These are phyloP conservation scores for Fagopyrum tataricum DNA, from an alignment of 148 eudicot genomes.

Conservation along the genomic window DNA sequence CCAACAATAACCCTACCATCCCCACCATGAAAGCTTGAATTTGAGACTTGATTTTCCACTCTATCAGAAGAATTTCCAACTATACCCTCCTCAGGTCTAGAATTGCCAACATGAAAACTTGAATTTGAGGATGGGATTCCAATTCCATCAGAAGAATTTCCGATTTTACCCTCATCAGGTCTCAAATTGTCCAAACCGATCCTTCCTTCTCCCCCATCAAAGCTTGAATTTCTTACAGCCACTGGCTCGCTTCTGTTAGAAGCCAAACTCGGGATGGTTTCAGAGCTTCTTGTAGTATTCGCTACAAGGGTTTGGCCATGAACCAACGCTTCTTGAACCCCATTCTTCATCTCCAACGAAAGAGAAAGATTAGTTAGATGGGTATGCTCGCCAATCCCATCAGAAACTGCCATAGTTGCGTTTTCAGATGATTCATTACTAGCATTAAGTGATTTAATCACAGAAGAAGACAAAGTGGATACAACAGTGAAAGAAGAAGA, in stretches of 20 bases:
- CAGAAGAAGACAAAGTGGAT: constrained; percentile 1
- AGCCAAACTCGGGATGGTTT: neutral
- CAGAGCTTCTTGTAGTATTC: constrained; percentile 1
- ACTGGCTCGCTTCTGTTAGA: neutral
- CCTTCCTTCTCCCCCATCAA: neutral
- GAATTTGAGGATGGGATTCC: neutral
- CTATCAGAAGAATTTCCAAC: constrained; percentile 1
- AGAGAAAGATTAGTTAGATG: constrained; percentile 1
- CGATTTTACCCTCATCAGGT: neutral
- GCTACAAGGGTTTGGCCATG: constrained; percentile 8
- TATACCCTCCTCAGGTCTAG: neutral
- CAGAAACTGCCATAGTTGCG: neutral
- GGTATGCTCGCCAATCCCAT: neutral
- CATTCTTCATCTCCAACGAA: constrained; percentile 6
- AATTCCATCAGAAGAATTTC: neutral
- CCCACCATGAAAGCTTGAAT: constrained; percentile 8
- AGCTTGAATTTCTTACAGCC: too few relatives aligned
- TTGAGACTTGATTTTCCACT: neutral
- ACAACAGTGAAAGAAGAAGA: constrained; percentile 2
- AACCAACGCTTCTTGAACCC: neutral
- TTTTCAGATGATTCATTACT: neutral
- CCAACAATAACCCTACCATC: neutral
- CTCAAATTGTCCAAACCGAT: neutral
- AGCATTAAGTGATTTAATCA: neutral
- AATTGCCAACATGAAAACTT: constrained; percentile 5